Percentiles rank a stretch among this genome's conserved stretches.
Evolutionary conservation across 2,329 filamentous ascomycete genomes (phyloP).

Genomic region (Exophiala mesophila): DNA sequence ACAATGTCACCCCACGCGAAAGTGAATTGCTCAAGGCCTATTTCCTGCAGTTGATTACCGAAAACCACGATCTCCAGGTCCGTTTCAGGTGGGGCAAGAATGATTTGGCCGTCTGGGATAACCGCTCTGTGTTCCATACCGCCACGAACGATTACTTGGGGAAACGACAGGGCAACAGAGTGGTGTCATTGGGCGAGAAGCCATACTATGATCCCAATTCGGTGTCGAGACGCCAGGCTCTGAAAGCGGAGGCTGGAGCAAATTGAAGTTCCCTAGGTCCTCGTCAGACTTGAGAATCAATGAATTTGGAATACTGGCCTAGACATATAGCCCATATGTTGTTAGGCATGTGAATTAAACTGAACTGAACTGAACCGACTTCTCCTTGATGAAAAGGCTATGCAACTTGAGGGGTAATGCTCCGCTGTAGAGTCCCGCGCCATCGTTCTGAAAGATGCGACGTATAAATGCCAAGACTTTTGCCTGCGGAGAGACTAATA

Average conservation of each 20-base stretch:
- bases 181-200: slow-evolving; percentile 51
- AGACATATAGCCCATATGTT: no score
- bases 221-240: slow-evolving; percentile 12
- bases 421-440: no score
- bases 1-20: slow-evolving; percentile 33
- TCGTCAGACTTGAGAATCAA: no score
- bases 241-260: slow-evolving; percentile 1
- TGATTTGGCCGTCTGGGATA: slow-evolving; percentile 56
- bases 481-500: no score
- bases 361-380: no score
- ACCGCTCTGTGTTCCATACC: slow-evolving; percentile 52
- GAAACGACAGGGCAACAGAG: slow-evolving; percentile 46
- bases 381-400: no score
- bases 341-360: no score
- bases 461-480: no score
- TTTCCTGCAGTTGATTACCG: slow-evolving; percentile 33
- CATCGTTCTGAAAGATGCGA: no score
- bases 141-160: slow-evolving; percentile 52
- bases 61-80: slow-evolving; percentile 41
- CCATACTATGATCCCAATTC: slow-evolving; percentile 48
- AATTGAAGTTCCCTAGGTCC: no score
- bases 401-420: no score
- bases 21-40: slow-evolving; percentile 32
- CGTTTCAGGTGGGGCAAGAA: slow-evolving; percentile 37
- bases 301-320: no score